Evolutionary conservation across 805 yeast species (phyloP).

Genomic region (Spathaspora arborariae): DNA sequence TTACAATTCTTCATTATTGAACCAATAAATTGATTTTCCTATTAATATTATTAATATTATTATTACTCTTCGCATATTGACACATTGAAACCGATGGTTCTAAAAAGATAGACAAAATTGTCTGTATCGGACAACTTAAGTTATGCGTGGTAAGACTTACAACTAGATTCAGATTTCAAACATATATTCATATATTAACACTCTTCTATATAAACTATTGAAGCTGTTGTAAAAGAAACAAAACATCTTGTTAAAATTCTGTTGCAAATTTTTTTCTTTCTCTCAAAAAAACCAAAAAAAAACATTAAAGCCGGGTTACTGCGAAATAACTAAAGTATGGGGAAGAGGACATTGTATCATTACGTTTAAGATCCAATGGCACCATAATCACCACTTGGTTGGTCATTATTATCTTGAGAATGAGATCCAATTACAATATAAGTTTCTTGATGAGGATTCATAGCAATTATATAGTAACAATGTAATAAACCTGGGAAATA

Average conservation of each 20-base stretch:
- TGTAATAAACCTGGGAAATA: slow-evolving; percentile 77
- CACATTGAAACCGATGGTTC: slow-evolving; percentile 45
- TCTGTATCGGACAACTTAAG: slow-evolving; percentile 45
- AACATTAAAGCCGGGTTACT: neutral
- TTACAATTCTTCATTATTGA: neutral
- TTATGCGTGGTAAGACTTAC: slow-evolving; percentile 22
- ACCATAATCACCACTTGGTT: slow-evolving; percentile 12
- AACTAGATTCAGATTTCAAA: neutral
- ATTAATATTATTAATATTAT: neutral
- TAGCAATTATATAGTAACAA: slow-evolving; percentile 72
- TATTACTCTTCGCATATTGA: slow-evolving; percentile 40
- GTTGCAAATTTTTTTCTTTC: neutral
- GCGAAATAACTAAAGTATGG: neutral
- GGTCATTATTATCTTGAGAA: slow-evolving; percentile 8
- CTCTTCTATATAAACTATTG: neutral
- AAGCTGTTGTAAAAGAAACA: neutral
- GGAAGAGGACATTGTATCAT: no score
- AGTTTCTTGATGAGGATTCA: slow-evolving; percentile 51
- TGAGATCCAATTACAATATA: slow-evolving; percentile 21
- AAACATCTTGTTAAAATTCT: neutral
- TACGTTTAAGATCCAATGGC: neutral
- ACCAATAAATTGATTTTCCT: no score
- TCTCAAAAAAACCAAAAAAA: neutral
- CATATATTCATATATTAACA: neutral
- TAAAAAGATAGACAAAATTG: slow-evolving; percentile 19